phyloP scores from a whole-genome alignment of 2,329 filamentous ascomycete species.

The Cercospora sojina region DNA sequence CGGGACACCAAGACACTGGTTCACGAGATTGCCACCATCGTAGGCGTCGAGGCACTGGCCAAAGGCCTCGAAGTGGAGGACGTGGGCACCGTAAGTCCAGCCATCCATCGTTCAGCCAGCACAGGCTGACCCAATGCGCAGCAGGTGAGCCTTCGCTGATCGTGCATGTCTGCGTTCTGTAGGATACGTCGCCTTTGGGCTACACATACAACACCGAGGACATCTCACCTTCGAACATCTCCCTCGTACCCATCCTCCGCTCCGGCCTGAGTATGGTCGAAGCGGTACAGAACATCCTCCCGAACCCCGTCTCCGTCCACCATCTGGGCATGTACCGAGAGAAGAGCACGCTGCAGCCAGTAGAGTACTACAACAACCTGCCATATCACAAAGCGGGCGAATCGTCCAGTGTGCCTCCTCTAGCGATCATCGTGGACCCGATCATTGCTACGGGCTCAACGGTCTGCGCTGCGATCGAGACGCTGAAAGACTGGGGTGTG shows the following conservation, averaged over 20 bases:
- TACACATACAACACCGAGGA: constrained; percentile 68
- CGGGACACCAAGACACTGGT: constrained; percentile 78
- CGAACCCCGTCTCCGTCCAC: constrained; percentile 76
- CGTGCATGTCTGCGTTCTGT: constrained; percentile 1
- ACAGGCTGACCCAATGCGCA: constrained; percentile 27
- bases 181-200: constrained; percentile 78
- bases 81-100: constrained; percentile 62
- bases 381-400: constrained; percentile 63
- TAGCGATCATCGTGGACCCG: constrained; percentile 86
- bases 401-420: constrained; percentile 49
- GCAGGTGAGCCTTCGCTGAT: constrained; percentile 21
- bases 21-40: constrained; percentile 79
- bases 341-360: constrained; percentile 78
- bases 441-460: constrained; percentile 93
- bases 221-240: constrained; percentile 66
- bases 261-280: constrained; percentile 91
- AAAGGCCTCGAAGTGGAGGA: constrained; percentile 57
- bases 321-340: constrained; percentile 95
- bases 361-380: constrained; percentile 98
- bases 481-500: constrained; percentile 88
- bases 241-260: constrained; percentile 86
- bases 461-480: constrained; percentile 83
- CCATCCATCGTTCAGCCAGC: constrained; percentile 20
- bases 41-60: constrained; percentile 78
- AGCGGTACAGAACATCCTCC: constrained; percentile 79